Evolutionary conservation across 169 alveolate species (phyloP), one percentile per base, ranked within the genome.

Genomic region (Eimeria acervulina): DNA sequence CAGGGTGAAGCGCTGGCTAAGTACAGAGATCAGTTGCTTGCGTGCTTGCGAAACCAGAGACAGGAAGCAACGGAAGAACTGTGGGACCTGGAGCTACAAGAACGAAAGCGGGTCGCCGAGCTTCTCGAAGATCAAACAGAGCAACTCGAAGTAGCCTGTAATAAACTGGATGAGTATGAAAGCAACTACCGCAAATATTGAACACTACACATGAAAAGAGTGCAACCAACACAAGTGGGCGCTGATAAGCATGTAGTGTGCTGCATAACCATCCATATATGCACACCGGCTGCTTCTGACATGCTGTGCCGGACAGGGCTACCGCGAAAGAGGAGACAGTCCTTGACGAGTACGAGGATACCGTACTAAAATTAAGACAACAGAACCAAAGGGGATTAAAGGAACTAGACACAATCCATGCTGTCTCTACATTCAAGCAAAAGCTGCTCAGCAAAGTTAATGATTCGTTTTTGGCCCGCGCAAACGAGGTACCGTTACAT

Each of bases 21-120:
- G 70, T 52, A 59, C 38, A 38, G 81, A 40, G 63, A 87, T 26
- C 80, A 87, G 94, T 26, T 63, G 83, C 55, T 87, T 44, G 81
- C 80, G 21, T 17, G 94, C 81, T 52, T 87, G 61, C 94, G 83
- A 87, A 63, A 87, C 40, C 94, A 87, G 83, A 52, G 94, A 33
- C 38, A 87, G 70, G 94, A 23, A 40, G 81, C 81, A 61, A 38
- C 94, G 36, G 94, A 87, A 23, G 94, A 87, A 17, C 94, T 87
- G 21, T 87, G 81, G 94, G 94, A 61, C 63, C 44, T 87, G 94
- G 94, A 87, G 66, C 47, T 26, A 10, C 28, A 44, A 33, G 81
- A 52, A 15, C 66, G 94, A n/a, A 87, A 87, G 51, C 42, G 66
- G 66, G 31, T 87, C 7, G 44, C 44, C 81, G 94, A 87, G 68